Evolutionary conservation across 2,329 filamentous ascomycete species (phyloP).

Genomic region (Sporothrix pallida): DNA sequence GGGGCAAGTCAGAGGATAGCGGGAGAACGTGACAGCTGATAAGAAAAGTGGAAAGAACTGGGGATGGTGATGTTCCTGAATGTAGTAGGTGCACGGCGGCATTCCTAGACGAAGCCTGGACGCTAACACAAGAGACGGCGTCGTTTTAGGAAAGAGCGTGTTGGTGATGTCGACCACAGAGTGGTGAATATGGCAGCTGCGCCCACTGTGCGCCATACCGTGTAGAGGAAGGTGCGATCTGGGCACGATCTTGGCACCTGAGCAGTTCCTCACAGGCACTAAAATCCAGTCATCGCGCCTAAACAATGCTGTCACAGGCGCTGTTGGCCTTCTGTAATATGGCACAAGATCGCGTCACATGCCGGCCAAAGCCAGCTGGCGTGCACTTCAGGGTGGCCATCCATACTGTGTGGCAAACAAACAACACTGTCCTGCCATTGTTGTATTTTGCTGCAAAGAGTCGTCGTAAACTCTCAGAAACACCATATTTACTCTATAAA

Average conservation of each 20-base stretch:
- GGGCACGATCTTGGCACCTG: background rate
- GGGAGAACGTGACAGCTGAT: constrained; percentile 12
- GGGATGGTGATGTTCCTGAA: constrained; percentile 16
- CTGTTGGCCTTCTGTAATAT: background rate
- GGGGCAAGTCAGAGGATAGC: background rate
- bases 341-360: constrained; percentile 24
- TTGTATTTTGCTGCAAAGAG: background rate
- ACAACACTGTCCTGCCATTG: background rate
- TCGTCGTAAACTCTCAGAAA: no score
- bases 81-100: background rate
- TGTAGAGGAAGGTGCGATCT: background rate
- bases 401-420: background rate
- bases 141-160: constrained; percentile 14
- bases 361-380: background rate
- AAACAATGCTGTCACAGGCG: background rate
- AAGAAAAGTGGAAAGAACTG: background rate
- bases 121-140: background rate
- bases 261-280: background rate
- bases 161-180: background rate
- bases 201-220: background rate
- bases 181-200: background rate
- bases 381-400: background rate
- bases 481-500: no score
- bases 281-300: no score
- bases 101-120: background rate